Evolutionary conservation across 1,139 yeast species (phyloP).

Genomic region (Ogataea hybrid): DNA sequence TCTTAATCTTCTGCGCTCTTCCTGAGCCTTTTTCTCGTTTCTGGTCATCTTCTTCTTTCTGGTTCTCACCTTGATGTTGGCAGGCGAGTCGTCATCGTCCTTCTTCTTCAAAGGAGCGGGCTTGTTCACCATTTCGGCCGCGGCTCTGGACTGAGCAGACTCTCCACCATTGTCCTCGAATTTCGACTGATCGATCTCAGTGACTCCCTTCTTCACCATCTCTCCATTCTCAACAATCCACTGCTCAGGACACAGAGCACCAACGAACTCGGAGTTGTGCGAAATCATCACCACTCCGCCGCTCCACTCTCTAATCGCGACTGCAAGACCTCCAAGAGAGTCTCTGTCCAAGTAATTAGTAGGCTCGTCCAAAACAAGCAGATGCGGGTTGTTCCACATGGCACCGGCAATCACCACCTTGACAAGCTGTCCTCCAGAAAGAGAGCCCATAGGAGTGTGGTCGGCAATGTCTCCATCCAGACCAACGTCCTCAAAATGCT

Average conservation of each 20-base stretch:
- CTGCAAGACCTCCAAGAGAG: conserved; percentile 94
- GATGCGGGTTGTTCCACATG: conserved; percentile 99
- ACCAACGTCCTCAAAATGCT: conserved; percentile 97
- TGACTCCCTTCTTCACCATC: conserved; percentile 79
- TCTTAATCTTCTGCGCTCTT: conserved; percentile 91
- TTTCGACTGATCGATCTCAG: conserved; percentile 70
- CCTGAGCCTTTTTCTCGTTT: conserved; percentile 89
- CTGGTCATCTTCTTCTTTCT: conserved; percentile 97
- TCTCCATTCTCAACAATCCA: conserved; percentile 96
- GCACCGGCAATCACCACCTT: conserved; percentile 99
- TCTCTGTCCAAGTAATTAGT: conserved; percentile 98
- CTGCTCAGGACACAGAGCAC: conserved; percentile 97
- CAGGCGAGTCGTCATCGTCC: conserved; percentile 88
- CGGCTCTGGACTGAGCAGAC: conserved; percentile 38
- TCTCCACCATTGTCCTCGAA: conserved; percentile 71
- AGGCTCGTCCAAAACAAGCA: conserved; percentile 96
- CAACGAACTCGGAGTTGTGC: conserved; percentile 94
- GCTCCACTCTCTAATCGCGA: conserved; percentile 95
- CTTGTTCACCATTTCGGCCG: conserved; percentile 41
- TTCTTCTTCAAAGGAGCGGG: conserved; percentile 42
- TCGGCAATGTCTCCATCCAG: conserved; percentile 97
- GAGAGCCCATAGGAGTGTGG: conserved; percentile 94
- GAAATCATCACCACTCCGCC: conserved; percentile 99
- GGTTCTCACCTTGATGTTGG: conserved; percentile 86
- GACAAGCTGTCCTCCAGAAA: conserved; percentile 97